Conservation (phyloP, 31 red algal genomes). For the Asparagopsis taxiformis region DNA sequence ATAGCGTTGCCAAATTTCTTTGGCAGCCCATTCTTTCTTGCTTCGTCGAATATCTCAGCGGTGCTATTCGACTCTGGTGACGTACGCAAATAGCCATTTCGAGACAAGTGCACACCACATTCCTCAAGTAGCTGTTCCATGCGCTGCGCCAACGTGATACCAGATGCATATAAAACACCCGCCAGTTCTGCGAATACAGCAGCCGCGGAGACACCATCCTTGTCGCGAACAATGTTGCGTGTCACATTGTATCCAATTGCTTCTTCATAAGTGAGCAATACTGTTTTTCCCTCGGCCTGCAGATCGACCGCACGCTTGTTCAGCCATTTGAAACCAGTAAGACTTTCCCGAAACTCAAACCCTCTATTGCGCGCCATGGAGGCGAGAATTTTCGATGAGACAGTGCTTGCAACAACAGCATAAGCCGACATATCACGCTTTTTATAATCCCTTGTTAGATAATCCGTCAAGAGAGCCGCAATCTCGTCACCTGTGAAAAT, state of each 20-base stretch:
- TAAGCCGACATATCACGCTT: slow-evolving; percentile 8
- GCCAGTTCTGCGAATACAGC: slow-evolving; percentile 72
- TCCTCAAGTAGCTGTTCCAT: slow-evolving; percentile 28
- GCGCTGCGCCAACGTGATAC: slow-evolving; percentile 14
- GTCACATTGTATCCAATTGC: slow-evolving; percentile 82
- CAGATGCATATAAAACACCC: slow-evolving; percentile 24
- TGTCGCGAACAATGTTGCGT: slow-evolving; percentile 70
- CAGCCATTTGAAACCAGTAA: slow-evolving; percentile 94
- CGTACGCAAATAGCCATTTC: slow-evolving; percentile 35
- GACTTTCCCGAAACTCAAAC: slow-evolving; percentile 48
- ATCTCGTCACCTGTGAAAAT: slow-evolving; percentile 77
- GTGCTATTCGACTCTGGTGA: background rate
- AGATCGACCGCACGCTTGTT: slow-evolving; percentile 51
- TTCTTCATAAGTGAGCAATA: slow-evolving; percentile 81
- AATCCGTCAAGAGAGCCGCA: slow-evolving; percentile 48
- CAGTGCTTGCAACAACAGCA: slow-evolving; percentile 61
- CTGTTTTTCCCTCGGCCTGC: slow-evolving; percentile 20
- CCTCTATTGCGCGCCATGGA: slow-evolving; percentile 66
- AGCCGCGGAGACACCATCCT: slow-evolving; percentile 86
- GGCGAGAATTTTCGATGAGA: slow-evolving; percentile 68
- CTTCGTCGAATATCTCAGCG: slow-evolving; percentile 22
- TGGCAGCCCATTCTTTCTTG: slow-evolving; percentile 32
- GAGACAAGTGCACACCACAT: slow-evolving; percentile 51
- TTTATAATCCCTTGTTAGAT: slow-evolving; percentile 13
- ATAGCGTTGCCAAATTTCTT: slow-evolving; percentile 9